Evolutionary conservation across 352 stramenopile genomes (phyloP).

Genomic region (Hyaloperonospora brassicae): DNA sequence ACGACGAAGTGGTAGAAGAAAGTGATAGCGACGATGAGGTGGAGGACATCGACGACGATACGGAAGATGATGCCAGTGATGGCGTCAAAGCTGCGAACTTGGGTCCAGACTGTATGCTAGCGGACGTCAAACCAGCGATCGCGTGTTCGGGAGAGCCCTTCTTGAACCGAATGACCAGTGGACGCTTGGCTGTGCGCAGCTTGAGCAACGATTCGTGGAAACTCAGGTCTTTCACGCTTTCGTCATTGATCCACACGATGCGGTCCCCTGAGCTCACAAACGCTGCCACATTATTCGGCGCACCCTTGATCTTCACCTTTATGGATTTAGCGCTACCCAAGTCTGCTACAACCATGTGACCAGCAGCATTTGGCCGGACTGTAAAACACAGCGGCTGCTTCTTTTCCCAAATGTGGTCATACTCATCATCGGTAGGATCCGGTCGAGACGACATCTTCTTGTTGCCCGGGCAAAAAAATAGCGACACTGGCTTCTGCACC

Average conservation of each 20-base stretch:
- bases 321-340: constrained; percentile 80
- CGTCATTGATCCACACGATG: constrained; percentile 81
- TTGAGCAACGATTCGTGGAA: constrained; percentile 83
- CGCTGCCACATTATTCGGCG: constrained; percentile 41
- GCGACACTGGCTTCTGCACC: constrained; percentile 73
- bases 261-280: constrained; percentile 57
- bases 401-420: constrained; percentile 86
- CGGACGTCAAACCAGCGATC: constrained; percentile 20
- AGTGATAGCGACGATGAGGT: constrained; percentile 16
- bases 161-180: constrained; percentile 80
- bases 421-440: constrained; percentile 60
- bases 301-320: constrained; percentile 71
- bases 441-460: constrained; percentile 71
- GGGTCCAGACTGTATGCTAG: constrained; percentile 18
- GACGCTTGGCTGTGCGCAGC: constrained; percentile 72
- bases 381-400: constrained; percentile 82
- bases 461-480: constrained; percentile 79
- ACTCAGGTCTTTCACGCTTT: constrained; percentile 53
- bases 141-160: constrained; percentile 46
- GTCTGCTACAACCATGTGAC: constrained; percentile 73
- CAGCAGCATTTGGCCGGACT: constrained; percentile 51
- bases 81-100: constrained; percentile 20
- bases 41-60: constrained; percentile 21
- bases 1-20: constrained; percentile 8
- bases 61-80: constrained; percentile 22